phyloP scores from a whole-genome alignment of 176 grass and related monocot species.

The Oryza meridionalis region DNA sequence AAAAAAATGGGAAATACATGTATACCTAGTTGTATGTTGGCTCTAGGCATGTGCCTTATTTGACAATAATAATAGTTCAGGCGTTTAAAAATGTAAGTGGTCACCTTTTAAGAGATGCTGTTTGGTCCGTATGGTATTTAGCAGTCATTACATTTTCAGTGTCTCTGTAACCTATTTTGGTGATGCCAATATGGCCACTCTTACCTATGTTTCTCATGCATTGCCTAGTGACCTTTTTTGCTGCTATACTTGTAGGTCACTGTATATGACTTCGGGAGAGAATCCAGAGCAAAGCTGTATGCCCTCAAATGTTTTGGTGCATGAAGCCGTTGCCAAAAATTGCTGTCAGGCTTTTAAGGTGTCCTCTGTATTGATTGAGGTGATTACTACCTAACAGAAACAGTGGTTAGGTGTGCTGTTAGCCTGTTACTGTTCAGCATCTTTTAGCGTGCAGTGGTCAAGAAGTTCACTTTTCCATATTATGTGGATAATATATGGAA shows the following conservation, averaged over 20 bases:
- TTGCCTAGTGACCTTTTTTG: constrained; percentile 31
- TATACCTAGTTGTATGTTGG: no score
- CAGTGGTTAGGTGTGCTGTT: constrained; percentile 36
- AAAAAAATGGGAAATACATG: no score
- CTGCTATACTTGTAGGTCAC: constrained; percentile 46
- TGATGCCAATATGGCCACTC: constrained; percentile 1
- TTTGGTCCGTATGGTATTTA: neutral
- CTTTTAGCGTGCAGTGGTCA: constrained; percentile 18
- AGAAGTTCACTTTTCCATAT: constrained; percentile 27
- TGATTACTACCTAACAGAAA: constrained; percentile 49
- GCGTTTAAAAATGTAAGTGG: neutral
- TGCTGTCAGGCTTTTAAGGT: constrained; percentile 25
- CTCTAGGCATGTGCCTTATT: neutral
- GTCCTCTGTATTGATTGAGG: constrained; percentile 40
- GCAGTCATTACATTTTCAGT: neutral
- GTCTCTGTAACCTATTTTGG: neutral
- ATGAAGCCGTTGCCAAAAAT: constrained; percentile 32
- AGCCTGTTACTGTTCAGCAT: constrained; percentile 32
- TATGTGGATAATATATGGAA: constrained; percentile 38
- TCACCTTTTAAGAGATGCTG: neutral
- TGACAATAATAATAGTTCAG: neutral
- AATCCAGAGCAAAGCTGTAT: constrained; percentile 9
- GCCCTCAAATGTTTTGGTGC: constrained; percentile 15
- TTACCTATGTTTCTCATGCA: neutral
- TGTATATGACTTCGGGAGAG: constrained; percentile 29